phyloP scores from a whole-genome alignment of 345 rosid genomes.

The Gossypium turneri region DNA sequence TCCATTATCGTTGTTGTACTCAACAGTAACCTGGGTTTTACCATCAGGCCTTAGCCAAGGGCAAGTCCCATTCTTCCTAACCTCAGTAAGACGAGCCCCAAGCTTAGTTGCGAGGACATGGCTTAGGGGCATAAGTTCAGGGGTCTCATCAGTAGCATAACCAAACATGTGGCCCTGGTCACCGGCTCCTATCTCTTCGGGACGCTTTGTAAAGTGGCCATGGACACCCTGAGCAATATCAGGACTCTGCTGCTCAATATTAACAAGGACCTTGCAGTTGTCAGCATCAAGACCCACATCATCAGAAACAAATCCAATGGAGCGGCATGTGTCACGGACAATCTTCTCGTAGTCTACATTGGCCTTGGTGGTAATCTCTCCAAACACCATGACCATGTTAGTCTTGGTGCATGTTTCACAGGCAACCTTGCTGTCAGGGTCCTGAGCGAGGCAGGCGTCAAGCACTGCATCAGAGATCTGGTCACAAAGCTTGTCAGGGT shows the following conservation, averaged over 20 bases:
- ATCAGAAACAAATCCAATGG: conserved; percentile 60
- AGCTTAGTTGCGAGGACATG: conserved; percentile 78
- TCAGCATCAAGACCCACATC: conserved; percentile 77
- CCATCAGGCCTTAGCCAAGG: conserved; percentile 76
- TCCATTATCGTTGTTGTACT: conserved; percentile 63
- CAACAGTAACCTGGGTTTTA: conserved; percentile 78
- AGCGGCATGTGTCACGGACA: conserved; percentile 66
- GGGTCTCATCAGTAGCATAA: conserved; percentile 71
- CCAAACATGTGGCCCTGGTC: conserved; percentile 84
- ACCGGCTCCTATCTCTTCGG: conserved; percentile 78
- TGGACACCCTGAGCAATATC: conserved; percentile 80
- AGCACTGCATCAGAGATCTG: conserved; percentile 78
- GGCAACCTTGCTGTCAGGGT: conserved; percentile 80
- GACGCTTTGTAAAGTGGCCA: conserved; percentile 71
- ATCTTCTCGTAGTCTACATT: conserved; percentile 71
- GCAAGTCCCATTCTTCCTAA: conserved; percentile 70
- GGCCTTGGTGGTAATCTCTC: conserved; percentile 77
- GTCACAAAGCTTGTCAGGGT: conserved; percentile 83
- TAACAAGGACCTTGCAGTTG: conserved; percentile 67
- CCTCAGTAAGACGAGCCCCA: conserved; percentile 73
- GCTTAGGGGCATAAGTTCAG: conserved; percentile 69
- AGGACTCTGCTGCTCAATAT: conserved; percentile 81
- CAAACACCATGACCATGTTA: conserved; percentile 85
- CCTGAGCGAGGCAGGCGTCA: conserved; percentile 75
- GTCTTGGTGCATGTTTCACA: conserved; percentile 80